Evolutionary conservation across 1,284 basidiomycete species (phyloP).

Genomic region (Cutaneotrichosporon sp.): DNA sequence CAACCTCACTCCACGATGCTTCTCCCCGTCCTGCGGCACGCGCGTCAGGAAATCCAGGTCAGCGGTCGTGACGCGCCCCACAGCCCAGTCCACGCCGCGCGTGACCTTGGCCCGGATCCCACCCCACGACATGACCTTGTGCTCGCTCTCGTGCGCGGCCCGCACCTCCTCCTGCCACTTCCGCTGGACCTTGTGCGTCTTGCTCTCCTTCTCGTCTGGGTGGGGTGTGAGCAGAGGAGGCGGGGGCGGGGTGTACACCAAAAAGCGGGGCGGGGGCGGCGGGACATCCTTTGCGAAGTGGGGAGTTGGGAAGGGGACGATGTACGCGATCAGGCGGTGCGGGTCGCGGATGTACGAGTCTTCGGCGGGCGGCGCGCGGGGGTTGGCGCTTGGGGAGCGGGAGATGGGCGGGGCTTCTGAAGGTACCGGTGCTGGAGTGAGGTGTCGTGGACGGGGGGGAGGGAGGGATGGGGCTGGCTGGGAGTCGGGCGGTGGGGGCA

Average conservation of each 20-base stretch:
- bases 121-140: constrained; percentile 9
- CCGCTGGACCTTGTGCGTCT: constrained; percentile 13
- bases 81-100: constrained; percentile 17
- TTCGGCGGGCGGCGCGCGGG: not conserved
- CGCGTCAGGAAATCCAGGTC: constrained; percentile 23
- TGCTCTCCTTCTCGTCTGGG: constrained; percentile 6
- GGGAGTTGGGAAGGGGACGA: constrained; percentile 20
- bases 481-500: too few species aligned
- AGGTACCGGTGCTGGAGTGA: too few species aligned
- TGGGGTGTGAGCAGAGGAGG: constrained; percentile 16
- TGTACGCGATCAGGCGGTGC: constrained; percentile 20
- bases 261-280: constrained; percentile 16
- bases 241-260: constrained; percentile 22
- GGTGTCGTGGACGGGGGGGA: not conserved
- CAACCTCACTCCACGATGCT: not conserved
- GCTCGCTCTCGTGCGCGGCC: constrained; percentile 12
- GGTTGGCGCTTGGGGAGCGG: not conserved
- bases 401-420: too few species aligned
- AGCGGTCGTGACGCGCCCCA: constrained; percentile 13
- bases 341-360: constrained; percentile 23
- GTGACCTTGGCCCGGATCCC: constrained; percentile 9
- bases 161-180: constrained; percentile 23
- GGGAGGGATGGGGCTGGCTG: not conserved
- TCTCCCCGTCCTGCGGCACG: constrained; percentile 16
- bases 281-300: not conserved